Evolutionary conservation across 148 eudicot genomes (phyloP).

Genomic region (Rhododendron griersonianum): DNA sequence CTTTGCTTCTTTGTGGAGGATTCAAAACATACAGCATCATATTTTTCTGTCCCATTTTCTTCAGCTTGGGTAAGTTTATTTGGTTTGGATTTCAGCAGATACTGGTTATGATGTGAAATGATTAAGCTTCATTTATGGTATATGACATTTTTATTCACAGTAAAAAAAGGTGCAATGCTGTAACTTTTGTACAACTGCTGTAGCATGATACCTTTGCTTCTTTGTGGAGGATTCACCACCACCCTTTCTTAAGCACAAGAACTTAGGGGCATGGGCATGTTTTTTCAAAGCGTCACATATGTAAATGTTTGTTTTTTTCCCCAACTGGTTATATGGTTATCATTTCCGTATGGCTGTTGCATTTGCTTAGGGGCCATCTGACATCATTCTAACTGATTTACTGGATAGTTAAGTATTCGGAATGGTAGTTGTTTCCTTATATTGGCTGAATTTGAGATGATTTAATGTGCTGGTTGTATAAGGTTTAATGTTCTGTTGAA

Average conservation of each 20-base stretch:
- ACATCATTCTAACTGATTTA: not conserved
- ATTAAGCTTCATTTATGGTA: not conserved
- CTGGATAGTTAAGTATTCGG: not conserved
- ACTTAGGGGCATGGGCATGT: not conserved
- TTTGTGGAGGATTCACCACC: not conserved
- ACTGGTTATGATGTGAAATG: not conserved
- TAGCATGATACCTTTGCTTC: not conserved
- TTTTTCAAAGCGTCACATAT: not conserved
- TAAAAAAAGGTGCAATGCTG: not conserved
- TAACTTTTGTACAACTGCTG: not conserved
- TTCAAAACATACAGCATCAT: slow-evolving; percentile 55
- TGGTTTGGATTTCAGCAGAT: slow-evolving; percentile 3
- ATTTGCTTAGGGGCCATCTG: not conserved
- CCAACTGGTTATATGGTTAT: not conserved
- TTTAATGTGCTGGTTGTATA: not conserved
- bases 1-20: slow-evolving; percentile 91
- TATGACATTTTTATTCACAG: not conserved
- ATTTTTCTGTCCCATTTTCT: slow-evolving; percentile 75
- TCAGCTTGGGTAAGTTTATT: slow-evolving; percentile 80
- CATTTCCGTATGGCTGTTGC: not conserved
- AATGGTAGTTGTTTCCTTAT: not conserved
- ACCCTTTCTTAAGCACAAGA: not conserved
- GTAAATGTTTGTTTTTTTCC: not conserved
- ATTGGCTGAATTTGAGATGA: not conserved
- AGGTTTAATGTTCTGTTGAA: not conserved